Conservation (phyloP, 2,329 filamentous ascomycete genomes). For the Claviceps citrina region DNA sequence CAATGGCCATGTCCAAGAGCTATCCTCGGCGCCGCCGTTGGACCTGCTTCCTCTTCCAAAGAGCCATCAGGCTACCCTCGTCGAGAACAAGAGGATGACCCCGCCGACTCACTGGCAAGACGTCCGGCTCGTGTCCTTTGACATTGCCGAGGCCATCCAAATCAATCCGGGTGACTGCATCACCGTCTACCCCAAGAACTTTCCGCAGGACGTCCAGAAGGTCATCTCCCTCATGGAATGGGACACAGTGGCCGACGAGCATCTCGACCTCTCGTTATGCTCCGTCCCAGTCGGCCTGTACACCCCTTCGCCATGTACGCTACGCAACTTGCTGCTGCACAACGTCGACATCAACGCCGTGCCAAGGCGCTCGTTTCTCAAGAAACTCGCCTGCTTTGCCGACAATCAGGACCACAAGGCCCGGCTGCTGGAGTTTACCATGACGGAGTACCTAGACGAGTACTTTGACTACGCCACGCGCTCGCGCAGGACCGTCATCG, state of each 20-base stretch:
- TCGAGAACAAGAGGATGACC: slow-evolving; percentile 58
- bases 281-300: slow-evolving; percentile 21
- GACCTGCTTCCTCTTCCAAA: slow-evolving; percentile 39
- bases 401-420: slow-evolving; percentile 58
- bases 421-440: slow-evolving; percentile 68
- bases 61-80: slow-evolving; percentile 41
- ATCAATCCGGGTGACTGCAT: slow-evolving; percentile 63
- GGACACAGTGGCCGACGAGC: slow-evolving; percentile 53
- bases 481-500: slow-evolving; percentile 76
- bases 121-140: slow-evolving; percentile 63
- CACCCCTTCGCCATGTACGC: slow-evolving; percentile 34
- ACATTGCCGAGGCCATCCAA: slow-evolving; percentile 16
- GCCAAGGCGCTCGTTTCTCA: slow-evolving; percentile 74
- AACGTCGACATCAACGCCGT: slow-evolving; percentile 84
- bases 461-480: slow-evolving; percentile 92
- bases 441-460: slow-evolving; percentile 69
- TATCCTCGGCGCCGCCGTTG: slow-evolving; percentile 14
- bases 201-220: slow-evolving; percentile 59
- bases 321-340: slow-evolving; percentile 63
- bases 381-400: slow-evolving; percentile 61
- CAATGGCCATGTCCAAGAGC: slow-evolving; percentile 7
- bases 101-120: slow-evolving; percentile 78
- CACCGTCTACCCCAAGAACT: slow-evolving; percentile 77
- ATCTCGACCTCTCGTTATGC: slow-evolving; percentile 36
- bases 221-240: slow-evolving; percentile 71